These are phyloP conservation scores for Trichoderma reesei DNA, from an alignment of 495 filamentous ascomycete genomes.

Conservation along the genomic window DNA sequence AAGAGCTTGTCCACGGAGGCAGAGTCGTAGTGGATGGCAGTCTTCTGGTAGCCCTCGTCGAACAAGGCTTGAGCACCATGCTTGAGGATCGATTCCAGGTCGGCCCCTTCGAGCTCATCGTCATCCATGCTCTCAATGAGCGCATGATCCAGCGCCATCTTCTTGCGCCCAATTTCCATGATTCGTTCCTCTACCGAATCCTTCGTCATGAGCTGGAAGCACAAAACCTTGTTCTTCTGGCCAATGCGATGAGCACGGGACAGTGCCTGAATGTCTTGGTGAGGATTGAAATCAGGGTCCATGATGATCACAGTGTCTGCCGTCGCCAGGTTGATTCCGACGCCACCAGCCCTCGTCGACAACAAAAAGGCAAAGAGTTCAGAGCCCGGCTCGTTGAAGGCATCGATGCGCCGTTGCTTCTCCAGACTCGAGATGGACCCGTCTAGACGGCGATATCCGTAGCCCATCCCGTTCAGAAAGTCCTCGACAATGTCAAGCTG, in stretches of 20 bases:
- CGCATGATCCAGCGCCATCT: slow-evolving; percentile 86
- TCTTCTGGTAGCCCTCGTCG: slow-evolving; percentile 56
- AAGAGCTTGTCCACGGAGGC: slow-evolving; percentile 77
- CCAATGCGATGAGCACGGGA: slow-evolving; percentile 93
- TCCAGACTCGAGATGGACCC: slow-evolving; percentile 68
- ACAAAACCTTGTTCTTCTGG: slow-evolving; percentile 88
- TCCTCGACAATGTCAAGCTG: slow-evolving; percentile 88
- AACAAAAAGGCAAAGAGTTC: slow-evolving; percentile 80
- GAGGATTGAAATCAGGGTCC: slow-evolving; percentile 96
- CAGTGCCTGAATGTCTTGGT: slow-evolving; percentile 93
- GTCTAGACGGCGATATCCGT: slow-evolving; percentile 72
- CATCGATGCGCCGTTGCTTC: slow-evolving; percentile 90
- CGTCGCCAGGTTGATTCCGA: slow-evolving; percentile 94
- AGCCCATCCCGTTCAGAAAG: slow-evolving; percentile 62
- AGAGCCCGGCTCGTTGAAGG: slow-evolving; percentile 79
- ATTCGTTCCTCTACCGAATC: slow-evolving; percentile 90
- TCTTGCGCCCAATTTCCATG: slow-evolving; percentile 89
- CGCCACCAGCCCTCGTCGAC: slow-evolving; percentile 87
- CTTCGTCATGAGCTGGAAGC: slow-evolving; percentile 87
- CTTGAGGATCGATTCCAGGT: slow-evolving; percentile 80
- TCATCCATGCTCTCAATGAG: slow-evolving; percentile 83
- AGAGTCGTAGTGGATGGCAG: slow-evolving; percentile 63
- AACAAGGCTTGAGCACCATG: slow-evolving; percentile 85
- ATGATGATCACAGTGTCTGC: slow-evolving; percentile 98
- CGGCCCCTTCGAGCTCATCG: slow-evolving; percentile 60